Evolutionary conservation across 192 early-diverging fungal genomes (phyloP).

Genomic region (Dispira simplex): DNA sequence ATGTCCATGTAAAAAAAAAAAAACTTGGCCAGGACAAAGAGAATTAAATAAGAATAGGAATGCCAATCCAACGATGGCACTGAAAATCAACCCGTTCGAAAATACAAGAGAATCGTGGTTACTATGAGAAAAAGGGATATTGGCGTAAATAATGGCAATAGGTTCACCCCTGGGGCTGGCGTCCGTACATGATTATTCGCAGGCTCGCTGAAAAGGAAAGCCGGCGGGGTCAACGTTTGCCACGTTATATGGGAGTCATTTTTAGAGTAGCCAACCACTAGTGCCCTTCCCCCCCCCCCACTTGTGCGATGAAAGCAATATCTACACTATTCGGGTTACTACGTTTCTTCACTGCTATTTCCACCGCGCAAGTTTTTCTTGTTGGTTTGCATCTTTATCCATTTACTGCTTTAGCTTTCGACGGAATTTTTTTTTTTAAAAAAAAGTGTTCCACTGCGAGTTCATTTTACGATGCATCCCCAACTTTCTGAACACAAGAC

Average conservation of each 20-base stretch:
- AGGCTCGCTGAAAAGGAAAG: too few relatives aligned
- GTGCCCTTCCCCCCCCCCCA: neutral
- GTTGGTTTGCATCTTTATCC: neutral
- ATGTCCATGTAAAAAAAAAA: neutral
- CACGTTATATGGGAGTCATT: too few relatives aligned
- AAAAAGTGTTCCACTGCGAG: neutral
- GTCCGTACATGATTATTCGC: too few relatives aligned
- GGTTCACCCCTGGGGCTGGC: too few relatives aligned
- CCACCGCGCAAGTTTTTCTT: neutral
- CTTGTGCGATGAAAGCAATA: neutral
- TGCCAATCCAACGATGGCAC: neutral
- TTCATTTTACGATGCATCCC: conserved; percentile 1
- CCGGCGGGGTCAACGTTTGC: too few relatives aligned
- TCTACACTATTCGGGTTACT: neutral
- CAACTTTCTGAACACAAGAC: conserved; percentile 10
- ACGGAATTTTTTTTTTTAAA: neutral
- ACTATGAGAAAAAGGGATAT: too few relatives aligned
- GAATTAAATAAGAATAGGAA: neutral
- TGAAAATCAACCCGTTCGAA: too few relatives aligned
- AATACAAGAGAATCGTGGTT: too few relatives aligned
- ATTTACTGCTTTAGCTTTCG: neutral
- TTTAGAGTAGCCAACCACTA: too few relatives aligned
- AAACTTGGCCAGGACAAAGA: neutral
- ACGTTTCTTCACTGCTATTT: neutral
- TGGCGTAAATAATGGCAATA: too few relatives aligned